Base-by-base conservation (phyloP, 2,329 filamentous ascomycete genomes). In the Fusarium nematophilum region DNA sequence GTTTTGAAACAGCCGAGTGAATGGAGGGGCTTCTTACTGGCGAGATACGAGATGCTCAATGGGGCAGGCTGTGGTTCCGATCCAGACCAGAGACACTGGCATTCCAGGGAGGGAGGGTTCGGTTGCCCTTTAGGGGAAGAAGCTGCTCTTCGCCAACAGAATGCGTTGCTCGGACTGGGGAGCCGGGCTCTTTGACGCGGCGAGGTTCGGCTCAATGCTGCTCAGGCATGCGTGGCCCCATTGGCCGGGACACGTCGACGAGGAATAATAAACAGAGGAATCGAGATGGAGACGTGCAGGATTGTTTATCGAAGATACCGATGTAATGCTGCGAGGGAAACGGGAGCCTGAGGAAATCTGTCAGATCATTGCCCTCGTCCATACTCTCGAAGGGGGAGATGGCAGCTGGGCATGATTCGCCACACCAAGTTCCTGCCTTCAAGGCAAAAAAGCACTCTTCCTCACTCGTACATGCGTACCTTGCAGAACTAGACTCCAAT, bases 61-160 rank as follows among this genome's bases (percentile, higher is more conserved):
- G 71, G 71, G 71, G 72, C 69, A 68, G 57, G 70, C 62, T 56
- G 68, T 60, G 52, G 61, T 71, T 71, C 69, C 73, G 66, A 75
- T 75, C 70, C 73, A 74, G 59, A 61, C 40, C 55, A 73, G 66
- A 75, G 72, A 72, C 74, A 75, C 59, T 75, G 38, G 66, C 73
- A 76, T 76, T 76, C 74, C 74, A 73, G 66, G 56, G 70, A 69
- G 65, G 69, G 69, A 68, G 52, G 65, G 59, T 65, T 65, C 53
- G 44, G 58, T 67, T 69, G 62, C 65, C 67, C 64, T 68, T 68
- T 59, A 21, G 34, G 36, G 58, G 57, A 36, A 51, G 31, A 33
- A 38, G 17, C 52, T 52, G 49, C 53, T 59, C 59, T 49, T 64
- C 26, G 48, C 27, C 15, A 40, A 38, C 46, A 44, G 46, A 48